Conservation (phyloP, 495 filamentous ascomycete genomes). For the Aspergillus leporis region DNA sequence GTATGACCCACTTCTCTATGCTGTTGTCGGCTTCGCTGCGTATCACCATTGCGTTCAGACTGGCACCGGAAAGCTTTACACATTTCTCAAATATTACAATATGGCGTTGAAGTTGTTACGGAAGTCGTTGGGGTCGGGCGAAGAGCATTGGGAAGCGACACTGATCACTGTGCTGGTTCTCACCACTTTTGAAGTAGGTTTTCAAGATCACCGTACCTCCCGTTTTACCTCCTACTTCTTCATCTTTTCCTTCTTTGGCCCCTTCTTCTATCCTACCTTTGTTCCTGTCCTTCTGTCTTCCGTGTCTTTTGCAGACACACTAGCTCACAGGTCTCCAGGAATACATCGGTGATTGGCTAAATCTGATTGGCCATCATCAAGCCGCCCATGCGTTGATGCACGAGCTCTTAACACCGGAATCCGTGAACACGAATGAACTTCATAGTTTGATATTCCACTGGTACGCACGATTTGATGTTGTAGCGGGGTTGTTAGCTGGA, state of each 20-base stretch:
- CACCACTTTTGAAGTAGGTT: conserved; percentile 84
- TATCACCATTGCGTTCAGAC: conserved; percentile 77
- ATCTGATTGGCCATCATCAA: conserved; percentile 87
- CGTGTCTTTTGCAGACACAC: no score
- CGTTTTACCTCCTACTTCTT: no score
- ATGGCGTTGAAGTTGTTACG: conserved; percentile 77
- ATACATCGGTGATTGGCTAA: conserved; percentile 92
- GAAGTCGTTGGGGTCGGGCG: conserved; percentile 65
- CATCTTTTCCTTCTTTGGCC: conserved; percentile 4
- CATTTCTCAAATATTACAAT: conserved; percentile 90
- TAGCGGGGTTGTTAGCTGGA: conserved; percentile 78
- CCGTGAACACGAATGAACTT: conserved; percentile 66
- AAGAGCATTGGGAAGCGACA: conserved; percentile 71
- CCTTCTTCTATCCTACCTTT: conserved; percentile 4
- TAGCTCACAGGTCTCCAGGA: conserved; percentile 60
- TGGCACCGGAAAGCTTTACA: conserved; percentile 68
- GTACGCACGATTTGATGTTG: conserved; percentile 89
- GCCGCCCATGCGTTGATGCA: conserved; percentile 82
- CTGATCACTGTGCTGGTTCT: conserved; percentile 88
- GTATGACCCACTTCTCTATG: conserved; percentile 83
- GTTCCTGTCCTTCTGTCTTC: no score
- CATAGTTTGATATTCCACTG: conserved; percentile 74
- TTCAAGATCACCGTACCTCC: background rate
- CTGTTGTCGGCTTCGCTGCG: conserved; percentile 85
- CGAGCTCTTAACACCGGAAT: conserved; percentile 74